Evolutionary conservation across 1,284 basidiomycete species (phyloP).

Genomic region (Ceratobasidium sp.): DNA sequence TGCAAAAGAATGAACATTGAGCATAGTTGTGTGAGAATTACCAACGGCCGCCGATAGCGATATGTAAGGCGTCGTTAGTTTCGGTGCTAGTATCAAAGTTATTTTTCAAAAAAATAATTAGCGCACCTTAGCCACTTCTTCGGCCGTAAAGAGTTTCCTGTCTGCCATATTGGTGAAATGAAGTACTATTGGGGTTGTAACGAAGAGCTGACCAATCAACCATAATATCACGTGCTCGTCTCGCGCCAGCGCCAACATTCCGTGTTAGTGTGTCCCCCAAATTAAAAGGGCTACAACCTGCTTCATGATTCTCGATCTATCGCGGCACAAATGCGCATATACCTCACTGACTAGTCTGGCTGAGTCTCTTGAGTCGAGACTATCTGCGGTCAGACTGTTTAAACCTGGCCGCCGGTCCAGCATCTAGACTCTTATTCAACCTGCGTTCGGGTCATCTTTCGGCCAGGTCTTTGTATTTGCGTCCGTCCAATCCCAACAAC

Average conservation of each 20-base stretch:
- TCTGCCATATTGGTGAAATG: constrained; percentile 5
- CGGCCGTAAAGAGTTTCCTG: constrained; percentile 14
- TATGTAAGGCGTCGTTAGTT: no score
- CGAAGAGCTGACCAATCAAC: no score
- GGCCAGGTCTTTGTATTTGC: neutral
- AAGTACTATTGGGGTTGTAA: neutral
- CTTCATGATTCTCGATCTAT: neutral
- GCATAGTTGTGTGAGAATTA: constrained; percentile 16
- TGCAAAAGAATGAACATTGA: no score
- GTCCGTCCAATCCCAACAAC: neutral
- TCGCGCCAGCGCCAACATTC: no score
- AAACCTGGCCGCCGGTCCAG: neutral
- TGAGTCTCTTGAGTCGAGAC: neutral
- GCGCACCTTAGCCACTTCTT: constrained; percentile 40
- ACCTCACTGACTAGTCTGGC: neutral
- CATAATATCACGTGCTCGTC: neutral
- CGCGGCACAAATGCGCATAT: neutral
- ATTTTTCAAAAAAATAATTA: neutral
- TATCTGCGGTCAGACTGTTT: neutral
- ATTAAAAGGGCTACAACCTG: no score
- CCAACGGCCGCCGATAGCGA: no score
- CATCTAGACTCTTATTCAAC: neutral
- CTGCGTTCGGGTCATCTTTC: neutral
- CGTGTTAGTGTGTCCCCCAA: neutral
- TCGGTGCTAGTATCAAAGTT: no score